These are phyloP conservation scores for Inga oerstediana DNA, from an alignment of 306 rosid species.

Conservation along the genomic window DNA sequence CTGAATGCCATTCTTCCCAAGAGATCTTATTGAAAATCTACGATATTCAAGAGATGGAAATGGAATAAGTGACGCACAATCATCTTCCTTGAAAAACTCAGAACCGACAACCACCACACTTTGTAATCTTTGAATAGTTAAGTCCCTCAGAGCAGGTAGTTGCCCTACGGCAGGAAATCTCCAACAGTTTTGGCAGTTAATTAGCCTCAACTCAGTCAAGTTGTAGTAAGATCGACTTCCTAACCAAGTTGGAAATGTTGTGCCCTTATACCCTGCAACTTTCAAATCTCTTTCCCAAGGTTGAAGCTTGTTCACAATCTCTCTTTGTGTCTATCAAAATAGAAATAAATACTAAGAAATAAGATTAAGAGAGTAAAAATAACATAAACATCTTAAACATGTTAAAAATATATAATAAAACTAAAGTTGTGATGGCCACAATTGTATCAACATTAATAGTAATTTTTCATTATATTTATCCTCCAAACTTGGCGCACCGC, in stretches of 20 bases:
- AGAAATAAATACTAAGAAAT: too few relatives aligned
- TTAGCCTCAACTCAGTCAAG: accelerated
- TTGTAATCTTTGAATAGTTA: background rate
- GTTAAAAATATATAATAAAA: too few relatives aligned
- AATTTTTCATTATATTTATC: too few relatives aligned
- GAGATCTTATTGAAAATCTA: accelerated
- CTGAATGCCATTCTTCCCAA: conserved; percentile 14
- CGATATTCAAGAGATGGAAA: background rate
- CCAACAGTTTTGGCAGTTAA: background rate
- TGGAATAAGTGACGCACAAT: background rate
- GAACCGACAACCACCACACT: background rate
- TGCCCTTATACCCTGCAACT: too few relatives aligned
- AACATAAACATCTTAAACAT: too few relatives aligned
- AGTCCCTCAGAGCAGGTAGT: background rate
- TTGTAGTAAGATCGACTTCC: background rate
- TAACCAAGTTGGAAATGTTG: too few relatives aligned
- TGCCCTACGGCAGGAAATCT: conserved; percentile 25
- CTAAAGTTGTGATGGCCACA: too few relatives aligned
- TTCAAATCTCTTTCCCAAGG: too few relatives aligned
- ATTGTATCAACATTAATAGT: too few relatives aligned
- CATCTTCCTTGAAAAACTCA: background rate
- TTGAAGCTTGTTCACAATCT: background rate
- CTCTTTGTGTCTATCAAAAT: background rate
- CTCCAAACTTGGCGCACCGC: too few relatives aligned
- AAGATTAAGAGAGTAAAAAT: too few relatives aligned